Percentiles rank a stretch among this genome's conserved stretches.
Evolutionary conservation across 2,329 filamentous ascomycete genomes (phyloP).

Genomic region (Monilinia fructicola): DNA sequence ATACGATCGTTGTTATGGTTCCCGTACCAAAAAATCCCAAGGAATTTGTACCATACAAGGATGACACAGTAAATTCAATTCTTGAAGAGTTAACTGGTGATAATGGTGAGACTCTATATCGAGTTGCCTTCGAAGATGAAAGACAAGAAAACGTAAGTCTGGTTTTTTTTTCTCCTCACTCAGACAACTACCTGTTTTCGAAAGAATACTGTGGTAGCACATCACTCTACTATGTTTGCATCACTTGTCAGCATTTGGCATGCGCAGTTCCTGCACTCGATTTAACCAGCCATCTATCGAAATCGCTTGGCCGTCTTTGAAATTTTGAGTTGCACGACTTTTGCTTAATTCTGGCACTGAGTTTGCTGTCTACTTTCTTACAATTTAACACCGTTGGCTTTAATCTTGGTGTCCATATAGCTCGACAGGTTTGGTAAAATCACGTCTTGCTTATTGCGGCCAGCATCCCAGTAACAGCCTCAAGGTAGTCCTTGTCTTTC

Average conservation of each 20-base stretch:
- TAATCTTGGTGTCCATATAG: background rate
- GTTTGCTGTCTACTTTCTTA: constrained; percentile 3
- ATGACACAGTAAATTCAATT: constrained; percentile 38
- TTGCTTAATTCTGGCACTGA: background rate
- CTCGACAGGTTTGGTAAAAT: background rate
- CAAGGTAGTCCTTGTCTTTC: constrained; percentile 10
- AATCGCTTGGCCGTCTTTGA: background rate
- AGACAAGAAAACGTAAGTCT: constrained; percentile 39
- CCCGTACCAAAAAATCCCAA: constrained; percentile 34
- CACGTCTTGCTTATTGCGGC: background rate
- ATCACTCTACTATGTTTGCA: background rate
- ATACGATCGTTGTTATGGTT: constrained; percentile 34
- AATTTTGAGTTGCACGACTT: background rate
- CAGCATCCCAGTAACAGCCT: background rate
- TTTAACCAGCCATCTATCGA: background rate
- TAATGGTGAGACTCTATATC: constrained; percentile 33
- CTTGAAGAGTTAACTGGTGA: constrained; percentile 32
- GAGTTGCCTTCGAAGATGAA: constrained; percentile 40
- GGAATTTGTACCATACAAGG: constrained; percentile 36
- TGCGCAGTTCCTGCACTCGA: background rate
- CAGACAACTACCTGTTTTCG: background rate
- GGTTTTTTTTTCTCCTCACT: constrained; percentile 9
- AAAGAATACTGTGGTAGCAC: constrained; percentile 1
- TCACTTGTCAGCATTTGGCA: background rate
- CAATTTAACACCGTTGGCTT: background rate